Base-by-base conservation (phyloP, 1,284 basidiomycete genomes). In the Rhodofomes roseus region DNA sequence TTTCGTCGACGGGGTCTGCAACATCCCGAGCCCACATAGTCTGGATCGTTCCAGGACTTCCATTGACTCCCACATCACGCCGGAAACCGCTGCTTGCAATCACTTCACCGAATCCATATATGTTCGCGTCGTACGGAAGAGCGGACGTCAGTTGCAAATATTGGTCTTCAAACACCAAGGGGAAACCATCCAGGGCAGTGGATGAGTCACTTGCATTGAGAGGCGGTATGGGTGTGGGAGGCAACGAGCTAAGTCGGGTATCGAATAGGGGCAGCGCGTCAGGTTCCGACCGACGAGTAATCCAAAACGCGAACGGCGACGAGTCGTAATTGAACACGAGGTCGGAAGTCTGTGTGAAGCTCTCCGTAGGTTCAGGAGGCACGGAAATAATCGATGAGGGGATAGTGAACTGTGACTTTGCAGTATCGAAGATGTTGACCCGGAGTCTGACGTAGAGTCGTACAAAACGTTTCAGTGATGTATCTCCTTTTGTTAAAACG, bases 71-170 rank as follows among this genome's bases (percentile, higher is more conserved):
- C 25, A 87, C 74, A 63, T 88, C 80, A 14, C 89, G 77, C 37
- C 89, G 74, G 70, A 89, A 87, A 4, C 86, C 86, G 63, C 84
- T 85, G 65, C 81, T 83, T 1, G 87, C 80, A 29, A 90, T 79
- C 22, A 85, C 82, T 70, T 94, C 90, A 3, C 90, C 91, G 8
- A 93, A 75, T 0, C 92, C 92, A 63, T 92, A 92, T 48, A 93
- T 79, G 65, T 93, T 90, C 22, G 89, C 80, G 39, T 81, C 80
- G 20, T 79, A 72, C 0, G 88, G 87, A 1, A 90, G 75, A 0
- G 83, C 78, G 22, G 86, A 89, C 4, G 86, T 76, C 3, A 93
- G 67, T 81, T 93, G 76, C 41, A 89, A 73, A 64, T 87, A 89
- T 63, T 85, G 84, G 64, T 92, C 85, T 68, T 92, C 90, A 65